A percentile compares a stretch with the other conserved stretches of the same genome.
These are phyloP conservation scores for Boletus vinaceobasis DNA, from an alignment of 768 basidiomycete genomes.

Conservation along the genomic window DNA sequence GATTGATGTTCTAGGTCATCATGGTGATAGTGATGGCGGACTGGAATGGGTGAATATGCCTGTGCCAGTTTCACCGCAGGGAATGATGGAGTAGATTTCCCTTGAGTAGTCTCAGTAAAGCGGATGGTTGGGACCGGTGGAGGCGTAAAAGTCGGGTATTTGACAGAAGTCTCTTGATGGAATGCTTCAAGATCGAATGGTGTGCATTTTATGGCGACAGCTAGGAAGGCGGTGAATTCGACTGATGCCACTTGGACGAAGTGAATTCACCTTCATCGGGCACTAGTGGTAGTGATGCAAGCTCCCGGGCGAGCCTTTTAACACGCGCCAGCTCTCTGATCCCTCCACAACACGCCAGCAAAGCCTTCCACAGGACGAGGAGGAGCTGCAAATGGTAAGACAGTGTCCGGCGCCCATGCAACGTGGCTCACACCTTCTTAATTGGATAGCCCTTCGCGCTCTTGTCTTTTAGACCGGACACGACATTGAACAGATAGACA, in stretches of 20 bases:
- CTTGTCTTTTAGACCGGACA: constrained; percentile 89
- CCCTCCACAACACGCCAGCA: constrained; percentile 91
- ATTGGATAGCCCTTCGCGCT: constrained; percentile 94
- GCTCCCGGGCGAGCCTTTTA: constrained; percentile 81
- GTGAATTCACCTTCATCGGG: constrained; percentile 44
- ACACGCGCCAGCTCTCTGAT: constrained; percentile 80
- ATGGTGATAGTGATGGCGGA: constrained; percentile 93
- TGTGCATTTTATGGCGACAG: constrained; percentile 77
- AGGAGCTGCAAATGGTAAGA: constrained; percentile 57
- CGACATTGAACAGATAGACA: constrained; percentile 85
- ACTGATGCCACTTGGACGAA: neutral
- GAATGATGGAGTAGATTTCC: constrained; percentile 33
- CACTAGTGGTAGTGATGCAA: constrained; percentile 65
- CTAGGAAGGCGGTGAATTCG: constrained; percentile 29
- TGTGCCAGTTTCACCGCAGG: constrained; percentile 73
- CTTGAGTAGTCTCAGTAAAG: constrained; percentile 19
- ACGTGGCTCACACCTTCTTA: constrained; percentile 68
- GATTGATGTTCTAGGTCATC: constrained; percentile 61
- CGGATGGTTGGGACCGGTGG: constrained; percentile 43
- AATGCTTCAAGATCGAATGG: constrained; percentile 90
- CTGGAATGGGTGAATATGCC: constrained; percentile 88
- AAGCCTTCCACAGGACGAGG: constrained; percentile 90
- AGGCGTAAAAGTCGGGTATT: constrained; percentile 91
- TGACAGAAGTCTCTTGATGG: constrained; percentile 85
- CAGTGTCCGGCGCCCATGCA: neutral